Percentiles rank a stretch among this genome's conserved stretches.
phyloP scores from a whole-genome alignment of 1,284 basidiomycete genomes.

The Ceratobasidium sp. region DNA sequence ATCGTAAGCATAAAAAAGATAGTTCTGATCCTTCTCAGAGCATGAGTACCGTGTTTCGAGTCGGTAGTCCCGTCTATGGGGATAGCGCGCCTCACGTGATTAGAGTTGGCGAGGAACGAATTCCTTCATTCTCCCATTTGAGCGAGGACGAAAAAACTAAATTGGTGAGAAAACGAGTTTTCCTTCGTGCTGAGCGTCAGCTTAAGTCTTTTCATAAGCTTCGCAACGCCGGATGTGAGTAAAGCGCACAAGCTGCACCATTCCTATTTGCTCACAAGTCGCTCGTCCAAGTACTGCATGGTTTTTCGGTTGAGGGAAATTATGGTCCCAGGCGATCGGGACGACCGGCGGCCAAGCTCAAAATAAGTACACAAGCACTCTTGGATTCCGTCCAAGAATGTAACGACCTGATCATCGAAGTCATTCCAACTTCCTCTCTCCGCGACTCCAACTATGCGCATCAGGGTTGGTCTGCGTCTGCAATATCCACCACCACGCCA shows the following conservation, averaged over 20 bases:
- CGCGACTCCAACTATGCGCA: slow-evolving; percentile 29
- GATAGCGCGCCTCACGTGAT: background rate
- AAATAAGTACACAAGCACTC: background rate
- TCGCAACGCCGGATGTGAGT: slow-evolving; percentile 10
- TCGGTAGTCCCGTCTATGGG: too few species aligned
- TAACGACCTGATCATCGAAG: background rate
- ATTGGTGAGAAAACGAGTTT: background rate
- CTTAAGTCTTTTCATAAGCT: background rate
- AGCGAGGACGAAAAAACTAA: background rate
- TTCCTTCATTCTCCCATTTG: background rate
- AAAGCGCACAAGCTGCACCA: background rate
- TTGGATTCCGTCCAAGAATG: slow-evolving; percentile 3
- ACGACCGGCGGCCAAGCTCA: background rate
- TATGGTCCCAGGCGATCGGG: slow-evolving; percentile 9
- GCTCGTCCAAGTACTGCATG: slow-evolving; percentile 3
- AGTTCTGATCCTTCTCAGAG: too few species aligned
- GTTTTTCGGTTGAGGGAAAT: slow-evolving; percentile 8
- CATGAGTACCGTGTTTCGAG: too few species aligned
- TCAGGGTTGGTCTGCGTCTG: slow-evolving; percentile 10
- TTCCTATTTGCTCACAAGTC: background rate
- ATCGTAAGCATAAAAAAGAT: too few species aligned
- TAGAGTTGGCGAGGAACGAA: background rate
- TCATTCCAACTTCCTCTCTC: background rate
- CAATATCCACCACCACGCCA: background rate
- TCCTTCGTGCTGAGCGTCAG: too few species aligned